Base-by-base conservation (phyloP, 768 basidiomycete genomes). In the Lenzites betulinus region DNA sequence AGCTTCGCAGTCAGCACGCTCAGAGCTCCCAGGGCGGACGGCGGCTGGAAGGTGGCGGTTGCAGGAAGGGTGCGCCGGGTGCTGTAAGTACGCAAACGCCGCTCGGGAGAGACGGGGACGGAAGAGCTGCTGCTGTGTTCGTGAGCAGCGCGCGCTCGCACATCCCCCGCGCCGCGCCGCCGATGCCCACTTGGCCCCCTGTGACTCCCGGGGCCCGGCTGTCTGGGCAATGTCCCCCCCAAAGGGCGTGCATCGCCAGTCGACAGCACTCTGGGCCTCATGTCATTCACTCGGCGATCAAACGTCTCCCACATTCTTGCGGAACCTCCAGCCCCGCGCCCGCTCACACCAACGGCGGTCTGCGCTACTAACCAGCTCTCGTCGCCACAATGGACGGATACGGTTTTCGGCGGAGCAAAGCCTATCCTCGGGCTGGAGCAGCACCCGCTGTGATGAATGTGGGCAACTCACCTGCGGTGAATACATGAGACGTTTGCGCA, bases 221-320 rank as follows among this genome's bases (percentile, higher is more conserved):
- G 18, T 7, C 39, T 41, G 61, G 61, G 44, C 23, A n/a, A 5
- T 20, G 39, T 20, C 15, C 38, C 28, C 26, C 25, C 51, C 30
- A 50, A 26, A 61, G 33, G 15, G 49, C 25, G 49, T 25, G n/a
- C 44, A 36, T 33, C 61, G 36, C 43, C n/a, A 33, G 30, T 11
- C 30, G 30, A 44, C 44, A 56, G 35, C 60, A 25, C 35, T 38
- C 49, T 42, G 36, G 44, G 46, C 51, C 61, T 58, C 56, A 49
- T 59, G 57, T 39, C 57, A 51, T 49, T 20, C 12, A 35, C n/a
- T 63, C 62, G 62, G 62, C 57, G 62, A 63, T 63, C 62, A 63
- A 63, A 63, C 57, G 58, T 63, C 48, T 25, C 41, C 20, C 51
- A 11, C 25, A 39, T 26, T 39, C 51, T 48, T 39, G 53, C 42